phyloP scores from a whole-genome alignment of 345 rosid genomes.

The Adansonia digitata region DNA sequence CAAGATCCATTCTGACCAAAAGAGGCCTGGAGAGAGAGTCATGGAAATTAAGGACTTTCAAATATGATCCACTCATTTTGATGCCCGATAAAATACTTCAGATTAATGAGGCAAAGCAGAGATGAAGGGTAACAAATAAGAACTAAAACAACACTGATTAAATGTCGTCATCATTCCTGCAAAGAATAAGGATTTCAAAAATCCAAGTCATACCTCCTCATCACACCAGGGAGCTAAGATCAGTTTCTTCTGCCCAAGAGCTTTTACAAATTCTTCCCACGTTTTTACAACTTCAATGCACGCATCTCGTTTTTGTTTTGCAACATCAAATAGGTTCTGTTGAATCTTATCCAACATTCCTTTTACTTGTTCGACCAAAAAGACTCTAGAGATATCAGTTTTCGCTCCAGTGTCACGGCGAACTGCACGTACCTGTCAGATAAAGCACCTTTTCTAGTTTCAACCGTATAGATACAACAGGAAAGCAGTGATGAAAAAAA shows the following conservation, averaged over 20 bases:
- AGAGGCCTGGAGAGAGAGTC: not conserved
- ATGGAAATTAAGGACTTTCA: not conserved
- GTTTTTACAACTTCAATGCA: constrained; percentile 61
- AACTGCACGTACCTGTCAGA: constrained; percentile 71
- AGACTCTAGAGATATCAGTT: constrained; percentile 50
- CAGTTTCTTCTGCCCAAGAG: constrained; percentile 71
- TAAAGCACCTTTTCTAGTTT: constrained; percentile 1
- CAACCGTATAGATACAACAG: not conserved
- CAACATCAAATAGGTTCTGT: constrained; percentile 55
- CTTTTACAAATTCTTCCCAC: constrained; percentile 81
- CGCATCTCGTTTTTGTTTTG: constrained; percentile 66
- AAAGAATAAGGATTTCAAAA: not conserved
- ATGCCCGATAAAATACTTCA: not conserved
- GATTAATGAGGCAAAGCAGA: not conserved
- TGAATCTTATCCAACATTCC: constrained; percentile 59
- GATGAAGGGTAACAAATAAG: not conserved
- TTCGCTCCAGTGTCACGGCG: constrained; percentile 78
- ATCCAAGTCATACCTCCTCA: constrained; percentile 55
- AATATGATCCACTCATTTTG: not conserved
- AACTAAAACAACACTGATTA: not conserved
- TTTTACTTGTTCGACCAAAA: constrained; percentile 56
- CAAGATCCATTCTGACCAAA: not conserved
- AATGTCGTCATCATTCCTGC: not conserved
- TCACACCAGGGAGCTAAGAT: constrained; percentile 99
- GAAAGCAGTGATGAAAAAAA: not conserved